Conservation (phyloP, 768 basidiomycete species). For the Dioszegia aurantiaca region DNA sequence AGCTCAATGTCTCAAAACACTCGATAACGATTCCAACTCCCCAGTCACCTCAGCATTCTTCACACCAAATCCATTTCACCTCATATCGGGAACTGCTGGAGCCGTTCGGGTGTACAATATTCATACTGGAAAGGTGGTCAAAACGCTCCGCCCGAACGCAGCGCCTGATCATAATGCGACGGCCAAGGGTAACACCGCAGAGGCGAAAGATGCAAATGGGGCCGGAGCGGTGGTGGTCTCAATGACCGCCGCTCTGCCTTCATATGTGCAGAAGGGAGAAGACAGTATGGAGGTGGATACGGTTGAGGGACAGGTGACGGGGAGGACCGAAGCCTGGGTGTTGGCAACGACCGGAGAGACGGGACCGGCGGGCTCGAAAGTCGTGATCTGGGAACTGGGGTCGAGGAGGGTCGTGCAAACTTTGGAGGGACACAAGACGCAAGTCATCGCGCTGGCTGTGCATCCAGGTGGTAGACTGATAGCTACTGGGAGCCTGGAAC, state of each 20-base stretch:
- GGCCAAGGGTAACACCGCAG: neutral
- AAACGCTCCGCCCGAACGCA: slow-evolving; percentile 59
- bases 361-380: slow-evolving; percentile 84
- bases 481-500: slow-evolving; percentile 85
- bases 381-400: slow-evolving; percentile 88
- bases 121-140: slow-evolving; percentile 82
- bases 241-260: neutral
- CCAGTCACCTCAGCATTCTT: slow-evolving; percentile 88
- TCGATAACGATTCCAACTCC: slow-evolving; percentile 87
- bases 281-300: slow-evolving; percentile 53
- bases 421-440: slow-evolving; percentile 61
- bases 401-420: slow-evolving; percentile 68
- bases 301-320: neutral
- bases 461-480: slow-evolving; percentile 70
- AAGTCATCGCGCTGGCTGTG: slow-evolving; percentile 74
- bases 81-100: slow-evolving; percentile 88
- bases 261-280: neutral
- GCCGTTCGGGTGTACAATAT: slow-evolving; percentile 93
- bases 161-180: neutral
- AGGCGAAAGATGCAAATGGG: slow-evolving; percentile 1
- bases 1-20: slow-evolving; percentile 93
- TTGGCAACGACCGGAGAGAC: slow-evolving; percentile 56
- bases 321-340: slow-evolving; percentile 57
- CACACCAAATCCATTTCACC: slow-evolving; percentile 85
- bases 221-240: neutral